These are phyloP conservation scores for Zoysia japonica DNA, from an alignment of 176 grass and related monocot species.

Conservation along the genomic window DNA sequence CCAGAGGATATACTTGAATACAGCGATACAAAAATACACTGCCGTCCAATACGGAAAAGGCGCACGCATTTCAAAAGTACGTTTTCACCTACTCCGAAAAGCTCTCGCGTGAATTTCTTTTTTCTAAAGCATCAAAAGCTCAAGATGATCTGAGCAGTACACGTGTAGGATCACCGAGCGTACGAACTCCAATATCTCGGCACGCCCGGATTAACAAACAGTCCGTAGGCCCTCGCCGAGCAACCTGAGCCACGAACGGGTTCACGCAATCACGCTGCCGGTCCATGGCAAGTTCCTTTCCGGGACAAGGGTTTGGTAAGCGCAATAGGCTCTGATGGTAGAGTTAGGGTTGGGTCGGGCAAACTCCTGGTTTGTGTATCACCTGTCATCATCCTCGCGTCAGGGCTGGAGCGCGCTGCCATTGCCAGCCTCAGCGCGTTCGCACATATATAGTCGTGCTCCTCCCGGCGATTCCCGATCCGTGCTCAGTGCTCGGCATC, in stretches of 20 bases:
- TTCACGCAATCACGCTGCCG: not conserved
- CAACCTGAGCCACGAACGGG: slow-evolving; percentile 41
- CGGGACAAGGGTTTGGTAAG: slow-evolving; percentile 63
- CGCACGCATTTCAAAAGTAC: not conserved
- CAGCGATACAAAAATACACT: not conserved
- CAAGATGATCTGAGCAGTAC: slow-evolving; percentile 14
- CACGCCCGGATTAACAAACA: slow-evolving; percentile 19
- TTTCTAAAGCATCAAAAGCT: not conserved
- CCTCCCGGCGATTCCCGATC: not conserved
- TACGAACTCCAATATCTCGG: slow-evolving; percentile 12
- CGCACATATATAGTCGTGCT: slow-evolving; percentile 46
- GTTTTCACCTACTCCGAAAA: slow-evolving; percentile 31
- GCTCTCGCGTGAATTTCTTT: not conserved
- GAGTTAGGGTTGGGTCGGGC: not conserved
- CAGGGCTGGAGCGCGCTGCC: not conserved
- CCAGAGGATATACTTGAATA: slow-evolving; percentile 14
- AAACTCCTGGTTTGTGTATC: slow-evolving; percentile 25
- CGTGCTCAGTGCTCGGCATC: slow-evolving; percentile 29
- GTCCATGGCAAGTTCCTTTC: slow-evolving; percentile 38
- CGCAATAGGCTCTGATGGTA: slow-evolving; percentile 39
- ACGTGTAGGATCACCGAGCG: slow-evolving; percentile 27
- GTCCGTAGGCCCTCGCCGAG: slow-evolving; percentile 25
- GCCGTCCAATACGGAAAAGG: slow-evolving; percentile 7
- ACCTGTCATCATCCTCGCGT: slow-evolving; percentile 16
- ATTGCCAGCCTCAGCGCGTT: not conserved